These are phyloP conservation scores for Acacia crassicarpa DNA, from an alignment of 306 rosid species.

Conservation along the genomic window DNA sequence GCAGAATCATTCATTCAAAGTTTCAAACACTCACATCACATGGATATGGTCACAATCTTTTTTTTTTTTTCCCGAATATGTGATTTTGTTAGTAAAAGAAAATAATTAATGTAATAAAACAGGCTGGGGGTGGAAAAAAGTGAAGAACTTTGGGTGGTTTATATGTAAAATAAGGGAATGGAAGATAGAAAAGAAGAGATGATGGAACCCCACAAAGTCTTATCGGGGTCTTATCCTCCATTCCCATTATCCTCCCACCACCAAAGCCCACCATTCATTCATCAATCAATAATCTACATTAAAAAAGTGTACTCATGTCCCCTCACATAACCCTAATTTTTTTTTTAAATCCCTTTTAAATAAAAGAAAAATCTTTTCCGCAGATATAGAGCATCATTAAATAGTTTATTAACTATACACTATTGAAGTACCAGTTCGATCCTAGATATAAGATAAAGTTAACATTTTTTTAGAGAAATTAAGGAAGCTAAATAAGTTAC, in stretches of 20 bases:
- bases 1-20: background rate
- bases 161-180: constrained; percentile 13
- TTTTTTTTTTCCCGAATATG: too few species aligned
- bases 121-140: background rate
- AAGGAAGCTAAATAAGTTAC: too few species aligned
- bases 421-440: background rate
- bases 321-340: constrained; percentile 23
- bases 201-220: constrained; percentile 74
- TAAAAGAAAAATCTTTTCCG: background rate
- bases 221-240: constrained; percentile 69
- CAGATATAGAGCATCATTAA: background rate
- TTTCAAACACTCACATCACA: too few species aligned
- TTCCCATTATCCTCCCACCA: constrained; percentile 51
- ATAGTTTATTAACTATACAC: background rate
- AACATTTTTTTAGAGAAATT: too few species aligned
- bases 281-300: background rate
- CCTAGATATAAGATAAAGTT: too few species aligned
- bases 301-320: constrained; percentile 18
- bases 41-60: background rate
- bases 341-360: constrained; percentile 27
- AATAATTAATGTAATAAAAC: background rate
- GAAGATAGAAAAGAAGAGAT: constrained; percentile 9
- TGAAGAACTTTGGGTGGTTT: constrained; percentile 31
- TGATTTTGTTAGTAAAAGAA: background rate
- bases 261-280: constrained; percentile 31